Base-by-base conservation (phyloP, 2,329 filamentous ascomycete genomes). In the Paraphaeosphaeria minitans region DNA sequence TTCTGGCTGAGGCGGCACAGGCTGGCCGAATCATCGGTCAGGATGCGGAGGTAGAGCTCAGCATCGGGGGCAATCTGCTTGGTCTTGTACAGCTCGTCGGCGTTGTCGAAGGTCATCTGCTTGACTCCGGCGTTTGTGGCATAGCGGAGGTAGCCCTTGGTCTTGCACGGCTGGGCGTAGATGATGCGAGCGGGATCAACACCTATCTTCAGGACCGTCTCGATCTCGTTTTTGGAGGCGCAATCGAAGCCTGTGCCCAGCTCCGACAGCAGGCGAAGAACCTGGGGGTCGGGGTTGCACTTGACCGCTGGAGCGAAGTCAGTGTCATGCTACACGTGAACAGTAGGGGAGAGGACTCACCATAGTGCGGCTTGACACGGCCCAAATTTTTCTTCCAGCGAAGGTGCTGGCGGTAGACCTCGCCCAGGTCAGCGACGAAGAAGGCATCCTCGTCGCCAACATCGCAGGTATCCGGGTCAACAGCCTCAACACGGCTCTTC, bases 61-160 rank as follows among this genome's bases (percentile, higher is more conserved):
- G 95, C 95, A 49, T 87, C 87, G 2, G 95, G 94, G 74, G 86
- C 97, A 69, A 95, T 86, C 78, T 92, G 90, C 79, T 96, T 95
- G 78, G 96, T 94, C 85, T 99, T 99, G 86, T 94, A 92, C 53
- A 99, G 86, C 84, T 99, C 95, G 77, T 99, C 95, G 76, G 90
- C 87, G 71, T 99, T 99, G 85, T 99, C 95, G 75, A 99, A 98
- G 2, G 95, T 99, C 94, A 99, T 98, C 84, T 97, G 92, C 82
- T 91, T 94, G 76, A 99, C 95, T 67, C 90, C 90, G 66, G 89
- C 84, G 75, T 87, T 85, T 73, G 90, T 88, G 65, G 96, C 95
- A 74, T 93, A 96, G 74, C 93, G 92, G 63, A 99, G 85, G 78
- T 97, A 98, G 49, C 94, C 97, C 82, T 95, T 96, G 72, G 95